Percentiles rank a stretch among this genome's conserved stretches.
phyloP scores from a whole-genome alignment of 768 basidiomycete species.

The Guyanaporus albipodus region DNA sequence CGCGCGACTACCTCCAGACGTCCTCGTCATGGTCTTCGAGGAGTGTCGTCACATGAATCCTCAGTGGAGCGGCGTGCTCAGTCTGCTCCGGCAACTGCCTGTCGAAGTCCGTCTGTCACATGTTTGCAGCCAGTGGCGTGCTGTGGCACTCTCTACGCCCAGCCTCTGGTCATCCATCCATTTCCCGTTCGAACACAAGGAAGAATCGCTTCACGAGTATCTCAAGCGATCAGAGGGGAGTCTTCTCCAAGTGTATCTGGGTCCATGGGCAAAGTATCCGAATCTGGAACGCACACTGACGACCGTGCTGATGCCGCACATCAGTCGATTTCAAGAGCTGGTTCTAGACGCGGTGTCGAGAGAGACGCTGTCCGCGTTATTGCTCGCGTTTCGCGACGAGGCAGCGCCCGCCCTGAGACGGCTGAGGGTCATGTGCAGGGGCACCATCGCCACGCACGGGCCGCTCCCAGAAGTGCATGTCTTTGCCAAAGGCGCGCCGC shows the following conservation, averaged over 20 bases:
- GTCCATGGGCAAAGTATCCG: constrained; percentile 32
- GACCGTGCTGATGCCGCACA: constrained; percentile 28
- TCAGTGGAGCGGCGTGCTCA: constrained; percentile 32
- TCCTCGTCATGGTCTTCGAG: constrained; percentile 31
- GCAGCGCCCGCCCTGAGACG: constrained; percentile 26
- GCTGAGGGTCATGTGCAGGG: constrained; percentile 30
- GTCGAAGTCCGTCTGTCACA: constrained; percentile 33
- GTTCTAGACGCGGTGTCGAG: constrained; percentile 31
- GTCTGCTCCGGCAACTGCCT: constrained; percentile 31
- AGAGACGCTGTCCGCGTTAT: constrained; percentile 24
- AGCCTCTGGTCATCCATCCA: constrained; percentile 35
- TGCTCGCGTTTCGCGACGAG: constrained; percentile 23
- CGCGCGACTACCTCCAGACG: constrained; percentile 29
- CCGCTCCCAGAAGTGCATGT: constrained; percentile 21
- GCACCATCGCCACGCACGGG: constrained; percentile 26
- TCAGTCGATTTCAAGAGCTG: constrained; percentile 27
- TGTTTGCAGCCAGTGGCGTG: constrained; percentile 34
- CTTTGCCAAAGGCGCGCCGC: constrained; percentile 32
- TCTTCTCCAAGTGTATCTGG: constrained; percentile 31
- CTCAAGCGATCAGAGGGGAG: constrained; percentile 30
- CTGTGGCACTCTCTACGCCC: constrained; percentile 32
- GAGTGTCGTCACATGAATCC: constrained; percentile 30
- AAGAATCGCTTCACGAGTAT: constrained; percentile 30
- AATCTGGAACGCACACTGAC: constrained; percentile 24
- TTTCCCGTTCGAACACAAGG: constrained; percentile 28